These are phyloP conservation scores for Irpex rosettiformis DNA, from an alignment of 1,284 basidiomycete genomes.

Conservation along the genomic window DNA sequence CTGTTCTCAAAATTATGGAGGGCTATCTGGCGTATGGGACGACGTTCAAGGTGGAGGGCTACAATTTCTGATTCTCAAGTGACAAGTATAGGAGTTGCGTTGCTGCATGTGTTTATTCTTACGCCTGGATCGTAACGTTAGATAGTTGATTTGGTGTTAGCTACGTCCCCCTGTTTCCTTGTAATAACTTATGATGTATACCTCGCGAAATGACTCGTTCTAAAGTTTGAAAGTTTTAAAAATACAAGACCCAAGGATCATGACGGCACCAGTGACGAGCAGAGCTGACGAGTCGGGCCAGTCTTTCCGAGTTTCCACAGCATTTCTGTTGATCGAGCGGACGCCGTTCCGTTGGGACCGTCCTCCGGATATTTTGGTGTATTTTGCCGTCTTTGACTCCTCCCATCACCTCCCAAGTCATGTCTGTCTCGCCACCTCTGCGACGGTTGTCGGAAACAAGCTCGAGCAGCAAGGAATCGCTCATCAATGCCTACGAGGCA, in stretches of 20 bases:
- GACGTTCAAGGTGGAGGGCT: constrained; percentile 78
- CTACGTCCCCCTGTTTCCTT: background rate
- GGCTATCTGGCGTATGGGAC: constrained; percentile 80
- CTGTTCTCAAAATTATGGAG: constrained; percentile 85
- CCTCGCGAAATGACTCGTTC: no score
- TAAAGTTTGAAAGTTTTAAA: no score
- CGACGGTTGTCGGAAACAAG: constrained; percentile 53
- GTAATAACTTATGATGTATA: background rate
- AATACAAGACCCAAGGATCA: no score
- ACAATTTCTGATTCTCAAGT: constrained; percentile 56
- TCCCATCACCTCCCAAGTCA: constrained; percentile 24
- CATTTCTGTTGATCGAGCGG: background rate
- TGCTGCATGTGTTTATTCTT: constrained; percentile 1
- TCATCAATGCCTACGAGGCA: constrained; percentile 83
- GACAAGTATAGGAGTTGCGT: background rate
- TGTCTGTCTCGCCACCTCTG: constrained; percentile 60
- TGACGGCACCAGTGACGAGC: background rate
- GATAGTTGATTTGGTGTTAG: background rate
- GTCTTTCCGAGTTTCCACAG: background rate
- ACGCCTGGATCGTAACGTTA: background rate
- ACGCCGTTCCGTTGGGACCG: background rate
- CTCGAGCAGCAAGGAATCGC: constrained; percentile 56
- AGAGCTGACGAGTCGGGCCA: background rate
- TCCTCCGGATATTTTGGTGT: background rate
- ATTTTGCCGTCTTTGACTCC: constrained; percentile 3